Base-by-base conservation (phyloP, 768 basidiomycete genomes). In the Mycena venus region DNA sequence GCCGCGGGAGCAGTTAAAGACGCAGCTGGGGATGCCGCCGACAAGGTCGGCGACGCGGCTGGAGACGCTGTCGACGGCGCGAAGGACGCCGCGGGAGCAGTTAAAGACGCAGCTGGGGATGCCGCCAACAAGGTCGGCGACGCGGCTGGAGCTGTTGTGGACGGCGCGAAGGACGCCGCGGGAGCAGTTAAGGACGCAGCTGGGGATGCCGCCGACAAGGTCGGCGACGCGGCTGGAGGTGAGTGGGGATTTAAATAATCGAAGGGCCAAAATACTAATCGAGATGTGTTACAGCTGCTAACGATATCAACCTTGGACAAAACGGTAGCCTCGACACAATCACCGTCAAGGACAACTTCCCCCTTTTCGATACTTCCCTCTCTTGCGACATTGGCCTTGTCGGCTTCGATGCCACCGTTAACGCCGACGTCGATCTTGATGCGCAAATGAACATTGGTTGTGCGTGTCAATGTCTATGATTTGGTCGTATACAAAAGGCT, bases 361-460 rank as follows among this genome's bases (percentile, higher is more conserved):
- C 63, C 44, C 63, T 65, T 11, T 65, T 65, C 47, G 44, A 49
- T 32, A n/a, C 63, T 17, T n/a, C 44, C 23, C 47, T 65, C 31
- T 49, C 44, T 19, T 65, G 63, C 63, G 34, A 53, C 32, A 32
- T 65, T 36, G 63, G 63, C 63, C 21, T 65, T 25, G 19, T 36
- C n/a, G 63, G 49, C 17, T 65, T 65, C 47, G 49, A 47, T 51
- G 63, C 63, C 21, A 65, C 27, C 32, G 63, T 65, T 19, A 36
- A 65, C 47, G 32, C 63, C 21, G 47, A 51, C 44, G 63, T 65
- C 31, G 63, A 65, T 53, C 47, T 65, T 15, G 63, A 65, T 27
- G 44, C 63, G 63, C 63, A 65, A 27, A 65, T 65, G 63, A 65
- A 65, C 25, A 51, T 65, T 65, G 63, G 63, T 12, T 65, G 63